These are phyloP conservation scores for Chlorella vulgaris DNA, from an alignment of 139 green algal species.

Conservation along the genomic window DNA sequence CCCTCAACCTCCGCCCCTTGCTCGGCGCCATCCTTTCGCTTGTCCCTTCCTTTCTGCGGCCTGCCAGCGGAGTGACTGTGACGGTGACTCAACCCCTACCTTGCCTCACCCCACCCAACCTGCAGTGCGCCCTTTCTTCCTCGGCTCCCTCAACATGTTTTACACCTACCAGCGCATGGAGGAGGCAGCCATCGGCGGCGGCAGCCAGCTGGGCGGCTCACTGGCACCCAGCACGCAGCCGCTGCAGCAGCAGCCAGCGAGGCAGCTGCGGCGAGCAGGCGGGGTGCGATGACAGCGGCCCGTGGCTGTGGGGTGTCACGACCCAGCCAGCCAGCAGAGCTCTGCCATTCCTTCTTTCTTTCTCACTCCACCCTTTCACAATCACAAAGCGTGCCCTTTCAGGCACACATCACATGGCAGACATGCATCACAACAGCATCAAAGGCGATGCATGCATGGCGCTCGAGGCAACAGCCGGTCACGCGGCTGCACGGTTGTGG, in stretches of 20 bases:
- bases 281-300: neutral
- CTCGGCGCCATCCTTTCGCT: no score
- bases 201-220: neutral
- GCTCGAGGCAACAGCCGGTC: no score
- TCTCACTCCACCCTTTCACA: neutral
- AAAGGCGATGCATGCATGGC: neutral
- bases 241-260: conserved; percentile 19
- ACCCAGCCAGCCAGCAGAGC: no score
- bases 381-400: neutral
- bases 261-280: neutral
- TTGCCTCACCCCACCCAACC: neutral
- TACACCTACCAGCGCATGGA: conserved; percentile 22
- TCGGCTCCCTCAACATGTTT: conserved; percentile 39
- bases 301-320: no score
- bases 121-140: conserved; percentile 37
- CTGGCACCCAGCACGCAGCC: neutral
- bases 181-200: conserved; percentile 14
- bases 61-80: no score
- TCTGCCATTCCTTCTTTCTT: neutral
- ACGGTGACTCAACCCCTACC: no score
- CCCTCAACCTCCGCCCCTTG: no score
- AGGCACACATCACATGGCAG: no score
- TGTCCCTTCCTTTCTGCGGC: no score
- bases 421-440: neutral
- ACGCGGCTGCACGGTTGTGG: no score